phyloP scores from a whole-genome alignment of 352 stramenopile species.

The Pythium phragmitis region DNA sequence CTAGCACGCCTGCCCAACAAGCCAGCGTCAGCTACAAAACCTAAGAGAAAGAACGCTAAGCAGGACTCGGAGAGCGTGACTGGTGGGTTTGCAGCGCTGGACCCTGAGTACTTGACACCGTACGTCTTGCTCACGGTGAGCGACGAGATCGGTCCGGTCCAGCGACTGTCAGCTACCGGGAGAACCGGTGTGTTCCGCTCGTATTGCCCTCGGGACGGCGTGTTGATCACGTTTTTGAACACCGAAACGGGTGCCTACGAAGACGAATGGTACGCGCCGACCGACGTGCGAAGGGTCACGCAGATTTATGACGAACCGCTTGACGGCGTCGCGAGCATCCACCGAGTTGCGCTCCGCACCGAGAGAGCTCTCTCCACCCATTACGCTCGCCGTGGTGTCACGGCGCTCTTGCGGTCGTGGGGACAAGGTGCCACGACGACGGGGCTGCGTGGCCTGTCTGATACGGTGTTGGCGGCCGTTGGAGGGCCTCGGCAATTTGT shows the following conservation, averaged over 20 bases:
- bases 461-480: conserved; percentile 48
- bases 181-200: conserved; percentile 69
- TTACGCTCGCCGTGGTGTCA: conserved; percentile 68
- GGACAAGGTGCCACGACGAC: background rate
- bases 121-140: conserved; percentile 83
- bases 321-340: conserved; percentile 65
- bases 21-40: conserved; percentile 3
- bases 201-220: conserved; percentile 52
- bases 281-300: conserved; percentile 73
- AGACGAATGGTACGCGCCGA: conserved; percentile 76
- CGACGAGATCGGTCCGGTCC: conserved; percentile 62
- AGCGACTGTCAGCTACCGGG: conserved; percentile 59
- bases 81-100: conserved; percentile 58
- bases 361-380: conserved; percentile 82
- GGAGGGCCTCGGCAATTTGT: conserved; percentile 76
- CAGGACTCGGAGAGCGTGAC: background rate
- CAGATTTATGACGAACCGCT: conserved; percentile 81
- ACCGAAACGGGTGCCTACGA: conserved; percentile 85
- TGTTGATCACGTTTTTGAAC: conserved; percentile 84
- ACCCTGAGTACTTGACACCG: conserved; percentile 67
- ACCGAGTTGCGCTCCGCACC: conserved; percentile 69
- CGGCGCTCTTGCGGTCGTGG: conserved; percentile 35
- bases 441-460: conserved; percentile 3
- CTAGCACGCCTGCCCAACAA: conserved; percentile 47
- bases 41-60: conserved; percentile 7